phyloP scores from a whole-genome alignment of 306 rosid genomes.

The Psophocarpus tetragonolobus region DNA sequence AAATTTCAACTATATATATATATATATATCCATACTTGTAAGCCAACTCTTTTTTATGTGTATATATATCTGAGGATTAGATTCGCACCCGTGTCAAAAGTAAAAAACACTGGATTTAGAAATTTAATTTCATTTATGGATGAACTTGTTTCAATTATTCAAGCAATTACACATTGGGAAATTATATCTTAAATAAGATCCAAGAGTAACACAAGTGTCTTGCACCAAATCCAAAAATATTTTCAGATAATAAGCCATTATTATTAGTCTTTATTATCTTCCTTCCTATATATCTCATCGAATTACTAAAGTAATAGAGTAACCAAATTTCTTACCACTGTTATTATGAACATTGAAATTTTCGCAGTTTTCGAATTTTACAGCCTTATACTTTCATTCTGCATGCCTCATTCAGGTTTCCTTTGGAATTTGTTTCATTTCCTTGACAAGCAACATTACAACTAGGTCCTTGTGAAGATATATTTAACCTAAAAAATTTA shows the following conservation, averaged over 20 bases:
- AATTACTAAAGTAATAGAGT: slow-evolving; percentile 1
- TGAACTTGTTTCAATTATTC: not conserved
- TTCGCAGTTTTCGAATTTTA: not conserved
- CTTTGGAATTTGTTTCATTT: not conserved
- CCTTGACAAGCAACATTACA: slow-evolving; percentile 10
- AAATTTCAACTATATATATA: not conserved
- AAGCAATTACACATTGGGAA: slow-evolving; percentile 3
- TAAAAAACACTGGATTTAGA: not conserved
- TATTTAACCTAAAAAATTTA: not conserved
- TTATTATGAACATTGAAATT: slow-evolving; percentile 9
- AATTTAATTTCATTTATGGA: not conserved
- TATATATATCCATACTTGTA: not conserved
- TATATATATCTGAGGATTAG: not conserved
- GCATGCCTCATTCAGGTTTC: not conserved
- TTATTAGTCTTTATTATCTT: not conserved
- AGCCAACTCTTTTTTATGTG: not conserved
- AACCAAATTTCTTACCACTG: not conserved
- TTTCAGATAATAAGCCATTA: not conserved
- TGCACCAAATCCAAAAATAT: not conserved
- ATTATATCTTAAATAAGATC: not conserved
- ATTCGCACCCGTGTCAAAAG: not conserved
- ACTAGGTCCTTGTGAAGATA: not conserved
- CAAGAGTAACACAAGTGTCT: not conserved
- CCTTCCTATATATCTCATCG: not conserved
- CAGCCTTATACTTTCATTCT: not conserved